These are phyloP conservation scores for Penicillium sp. DNA, from an alignment of 2,329 filamentous ascomycete species.

Conservation along the genomic window DNA sequence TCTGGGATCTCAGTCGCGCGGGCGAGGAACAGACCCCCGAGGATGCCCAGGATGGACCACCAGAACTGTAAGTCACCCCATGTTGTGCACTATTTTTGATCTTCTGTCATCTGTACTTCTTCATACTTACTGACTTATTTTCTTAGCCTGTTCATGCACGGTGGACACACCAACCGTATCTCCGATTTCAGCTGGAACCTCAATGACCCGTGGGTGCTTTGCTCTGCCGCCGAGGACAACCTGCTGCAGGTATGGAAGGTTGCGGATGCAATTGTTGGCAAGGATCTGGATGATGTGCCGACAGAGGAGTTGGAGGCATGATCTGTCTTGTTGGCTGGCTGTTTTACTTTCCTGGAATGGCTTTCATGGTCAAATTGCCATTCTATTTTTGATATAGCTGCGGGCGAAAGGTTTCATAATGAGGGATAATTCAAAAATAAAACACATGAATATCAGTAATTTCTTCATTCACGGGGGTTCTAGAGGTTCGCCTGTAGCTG, in stretches of 20 bases:
- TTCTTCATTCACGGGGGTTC: not conserved
- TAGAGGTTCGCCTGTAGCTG: not conserved
- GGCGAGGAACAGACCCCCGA: slow-evolving; percentile 95
- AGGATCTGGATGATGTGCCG: slow-evolving; percentile 75
- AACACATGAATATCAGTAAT: slow-evolving; percentile 9
- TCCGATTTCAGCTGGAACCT: slow-evolving; percentile 98
- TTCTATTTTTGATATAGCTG: slow-evolving; percentile 8
- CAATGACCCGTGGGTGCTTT: slow-evolving; percentile 95
- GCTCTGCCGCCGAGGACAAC: slow-evolving; percentile 95
- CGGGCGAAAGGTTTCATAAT: slow-evolving; percentile 20
- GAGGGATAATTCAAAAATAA: slow-evolving; percentile 13
- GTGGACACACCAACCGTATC: slow-evolving; percentile 94
- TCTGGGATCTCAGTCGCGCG: slow-evolving; percentile 92
- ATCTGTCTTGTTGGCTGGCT: slow-evolving; percentile 19
- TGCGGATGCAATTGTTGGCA: slow-evolving; percentile 78
- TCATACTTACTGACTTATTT: slow-evolving; percentile 12
- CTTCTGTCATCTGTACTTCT: not conserved
- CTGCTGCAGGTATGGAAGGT: slow-evolving; percentile 94
- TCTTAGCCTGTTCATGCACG: slow-evolving; percentile 90
- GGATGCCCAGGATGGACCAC: slow-evolving; percentile 91
- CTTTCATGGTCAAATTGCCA: slow-evolving; percentile 8
- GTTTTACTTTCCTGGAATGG: not conserved
- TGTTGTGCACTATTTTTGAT: not conserved
- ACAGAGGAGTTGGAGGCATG: slow-evolving; percentile 74
- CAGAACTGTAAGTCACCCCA: slow-evolving; percentile 75